These are phyloP conservation scores for Pulveroboletus sp. DNA, from an alignment of 768 basidiomycete genomes.

Conservation along the genomic window DNA sequence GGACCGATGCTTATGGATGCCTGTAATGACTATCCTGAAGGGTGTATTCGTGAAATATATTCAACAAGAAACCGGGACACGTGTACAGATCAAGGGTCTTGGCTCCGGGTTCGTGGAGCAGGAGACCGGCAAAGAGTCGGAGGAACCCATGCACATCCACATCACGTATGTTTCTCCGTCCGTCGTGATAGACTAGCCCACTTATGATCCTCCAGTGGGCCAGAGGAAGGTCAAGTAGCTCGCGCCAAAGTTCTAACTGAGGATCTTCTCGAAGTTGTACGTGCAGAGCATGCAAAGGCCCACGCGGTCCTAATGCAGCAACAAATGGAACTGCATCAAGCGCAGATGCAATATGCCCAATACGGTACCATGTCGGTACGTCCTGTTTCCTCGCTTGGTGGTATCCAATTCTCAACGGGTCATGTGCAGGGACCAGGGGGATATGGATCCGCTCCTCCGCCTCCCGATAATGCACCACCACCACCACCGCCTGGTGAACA, in stretches of 20 bases:
- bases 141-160: conserved; percentile 89
- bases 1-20: background rate
- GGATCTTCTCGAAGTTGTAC: conserved; percentile 86
- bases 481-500: conserved; percentile 50
- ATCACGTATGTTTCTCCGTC: conserved; percentile 60
- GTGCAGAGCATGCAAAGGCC: conserved; percentile 83
- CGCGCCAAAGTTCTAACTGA: conserved; percentile 85
- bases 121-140: conserved; percentile 82
- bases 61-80: conserved; percentile 90
- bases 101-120: conserved; percentile 95
- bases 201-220: conserved; percentile 43
- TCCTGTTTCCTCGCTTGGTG: background rate
- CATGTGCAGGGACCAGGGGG: conserved; percentile 28
- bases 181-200: conserved; percentile 16
- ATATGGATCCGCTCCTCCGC: conserved; percentile 36
- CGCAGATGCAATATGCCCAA: conserved; percentile 75
- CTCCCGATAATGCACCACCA: conserved; percentile 36
- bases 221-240: conserved; percentile 82
- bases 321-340: conserved; percentile 84
- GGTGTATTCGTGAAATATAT: conserved; percentile 99
- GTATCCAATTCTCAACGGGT: background rate
- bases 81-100: conserved; percentile 94
- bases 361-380: conserved; percentile 60
- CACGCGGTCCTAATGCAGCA: conserved; percentile 59
- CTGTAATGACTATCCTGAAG: conserved; percentile 24